phyloP scores from a whole-genome alignment of 1,284 basidiomycete species.

The Malassezia japonica region DNA sequence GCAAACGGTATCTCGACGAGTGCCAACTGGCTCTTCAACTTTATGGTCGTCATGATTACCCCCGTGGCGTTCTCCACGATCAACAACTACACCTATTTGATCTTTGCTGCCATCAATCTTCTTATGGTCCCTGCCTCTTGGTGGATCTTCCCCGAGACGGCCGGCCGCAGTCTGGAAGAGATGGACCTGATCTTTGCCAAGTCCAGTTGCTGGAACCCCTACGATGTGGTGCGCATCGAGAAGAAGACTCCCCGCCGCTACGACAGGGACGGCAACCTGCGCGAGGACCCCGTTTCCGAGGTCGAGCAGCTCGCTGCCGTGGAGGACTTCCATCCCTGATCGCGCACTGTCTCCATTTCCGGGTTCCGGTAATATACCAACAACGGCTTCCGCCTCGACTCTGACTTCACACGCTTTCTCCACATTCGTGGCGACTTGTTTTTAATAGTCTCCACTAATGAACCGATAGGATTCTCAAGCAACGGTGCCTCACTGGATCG shows the following conservation, averaged over 20 bases:
- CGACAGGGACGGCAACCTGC: conserved; percentile 31
- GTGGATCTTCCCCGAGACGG: conserved; percentile 43
- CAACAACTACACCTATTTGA: conserved; percentile 24
- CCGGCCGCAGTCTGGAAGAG: conserved; percentile 38
- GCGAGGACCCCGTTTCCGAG: neutral
- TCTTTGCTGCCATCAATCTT: conserved; percentile 32
- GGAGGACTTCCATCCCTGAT: neutral
- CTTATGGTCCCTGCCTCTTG: conserved; percentile 25
- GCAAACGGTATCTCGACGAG: conserved; percentile 41
- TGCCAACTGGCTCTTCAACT: conserved; percentile 44
- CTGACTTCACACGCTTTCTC: no score
- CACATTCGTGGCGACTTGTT: no score
- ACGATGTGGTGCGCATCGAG: conserved; percentile 37
- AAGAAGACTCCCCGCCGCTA: conserved; percentile 33
- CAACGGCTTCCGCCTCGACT: no score
- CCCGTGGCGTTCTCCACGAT: conserved; percentile 29
- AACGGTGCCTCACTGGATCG: no score
- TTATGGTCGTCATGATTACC: conserved; percentile 39
- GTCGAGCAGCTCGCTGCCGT: neutral
- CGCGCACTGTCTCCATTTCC: no score
- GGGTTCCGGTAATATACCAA: no score
- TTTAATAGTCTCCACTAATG: no score
- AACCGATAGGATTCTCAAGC: no score
- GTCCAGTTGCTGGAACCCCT: conserved; percentile 35
- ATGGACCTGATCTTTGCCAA: conserved; percentile 39